Base-by-base conservation (phyloP, 1,284 basidiomycete genomes). In the Moniliophthora roreri region DNA sequence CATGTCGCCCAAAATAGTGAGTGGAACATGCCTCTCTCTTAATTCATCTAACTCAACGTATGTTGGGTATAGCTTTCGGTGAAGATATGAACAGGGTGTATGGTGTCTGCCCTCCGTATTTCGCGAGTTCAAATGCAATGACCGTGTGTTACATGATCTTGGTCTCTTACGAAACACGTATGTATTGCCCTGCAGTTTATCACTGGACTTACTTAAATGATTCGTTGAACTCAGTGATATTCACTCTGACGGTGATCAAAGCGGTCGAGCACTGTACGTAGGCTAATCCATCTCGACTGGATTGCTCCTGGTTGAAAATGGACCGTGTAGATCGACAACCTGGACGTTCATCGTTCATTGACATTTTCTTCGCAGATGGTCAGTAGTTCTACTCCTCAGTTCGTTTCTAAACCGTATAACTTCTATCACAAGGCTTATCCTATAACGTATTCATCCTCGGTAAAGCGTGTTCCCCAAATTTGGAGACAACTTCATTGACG, bases 311-410 rank as follows among this genome's bases (percentile, higher is more conserved):
- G 28, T 24, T 32, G 3, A 32, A 16, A 26, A 21, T n/a, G 4
- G 44, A 11, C 7, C 4, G 11, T 46, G 4, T 8, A 46, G 44
- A 28, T 15, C 44, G n/a, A 8, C 24, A 28, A 15, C 24, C 44
- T n/a, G 44, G 44, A 11, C 24, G 44, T 32, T 28, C 44, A 7
- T 46, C 44, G 13, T 32, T 46, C 15, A n/a, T 46, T n/a, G 28
- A 46, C 44, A 46, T 46, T 24, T 46, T 46, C 16, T 46, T 46
- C 24, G 26, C 24, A 26, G 44, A 46, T 46, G 44, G 44, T 46
- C 4, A 3, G 44, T 15, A 32, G 24, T n/a, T 32, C 18, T 10
- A 4, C 24, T 11, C 26, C 6, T n/a, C 7, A 23, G 15, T 1
- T 8, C 18, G 10, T 7, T n/a, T 10, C 1, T 8, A 8, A n/a